Conservation (phyloP, 164 flowering plant genomes). For the Brasenia schreberi region DNA sequence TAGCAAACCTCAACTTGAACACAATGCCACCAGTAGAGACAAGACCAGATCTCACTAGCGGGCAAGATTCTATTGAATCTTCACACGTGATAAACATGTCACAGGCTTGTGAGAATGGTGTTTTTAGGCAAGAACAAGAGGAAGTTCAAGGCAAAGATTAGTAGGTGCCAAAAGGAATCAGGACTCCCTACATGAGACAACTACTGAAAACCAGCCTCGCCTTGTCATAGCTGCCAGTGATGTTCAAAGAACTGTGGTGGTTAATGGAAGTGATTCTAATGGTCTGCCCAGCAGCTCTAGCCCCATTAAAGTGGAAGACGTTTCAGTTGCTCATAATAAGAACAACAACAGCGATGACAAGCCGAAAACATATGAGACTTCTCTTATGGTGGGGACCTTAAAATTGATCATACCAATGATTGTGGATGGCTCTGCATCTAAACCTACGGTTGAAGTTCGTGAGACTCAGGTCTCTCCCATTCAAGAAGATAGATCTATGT, state of each 20-base stretch:
- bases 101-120: conserved; percentile 18
- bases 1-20: no score
- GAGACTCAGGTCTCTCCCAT: conserved; percentile 18
- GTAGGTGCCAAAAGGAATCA: conserved; percentile 39
- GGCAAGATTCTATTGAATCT: conserved; percentile 5
- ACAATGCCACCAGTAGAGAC: conserved; percentile 8
- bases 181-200: conserved; percentile 21
- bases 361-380: conserved; percentile 38
- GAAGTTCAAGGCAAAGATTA: no score
- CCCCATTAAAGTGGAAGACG: conserved; percentile 17
- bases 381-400: no score
- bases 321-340: conserved; percentile 28
- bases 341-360: conserved; percentile 45
- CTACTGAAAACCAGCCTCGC: background rate
- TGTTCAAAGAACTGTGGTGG: conserved; percentile 10
- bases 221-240: background rate
- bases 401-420: conserved; percentile 7
- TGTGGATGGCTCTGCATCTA: conserved; percentile 15
- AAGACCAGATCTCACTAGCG: conserved; percentile 5
- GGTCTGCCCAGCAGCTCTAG: conserved; percentile 13
- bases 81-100: conserved; percentile 10
- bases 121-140: conserved; percentile 40
- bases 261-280: background rate
- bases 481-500: conserved; percentile 15
- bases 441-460: conserved; percentile 17